Conservation (phyloP, 768 basidiomycete genomes). For the Suillus sp. region DNA sequence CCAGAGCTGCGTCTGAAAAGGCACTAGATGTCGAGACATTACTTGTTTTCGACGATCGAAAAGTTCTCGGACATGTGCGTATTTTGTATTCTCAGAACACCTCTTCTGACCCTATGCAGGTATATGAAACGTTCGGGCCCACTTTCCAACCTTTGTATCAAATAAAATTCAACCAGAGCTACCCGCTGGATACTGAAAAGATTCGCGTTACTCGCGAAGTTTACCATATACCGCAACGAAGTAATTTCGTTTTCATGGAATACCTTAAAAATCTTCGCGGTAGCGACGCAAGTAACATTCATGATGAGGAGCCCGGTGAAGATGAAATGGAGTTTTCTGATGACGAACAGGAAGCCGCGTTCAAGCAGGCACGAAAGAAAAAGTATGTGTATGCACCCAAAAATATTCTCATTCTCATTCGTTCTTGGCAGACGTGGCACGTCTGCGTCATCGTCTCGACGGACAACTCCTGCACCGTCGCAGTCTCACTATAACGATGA, state of each 20-base stretch:
- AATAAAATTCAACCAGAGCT: slow-evolving; percentile 71
- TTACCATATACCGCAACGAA: slow-evolving; percentile 80
- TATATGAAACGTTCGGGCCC: slow-evolving; percentile 96
- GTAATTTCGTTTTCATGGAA: slow-evolving; percentile 81
- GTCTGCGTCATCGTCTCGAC: slow-evolving; percentile 56
- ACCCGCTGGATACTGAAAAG: slow-evolving; percentile 60
- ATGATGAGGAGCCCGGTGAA: slow-evolving; percentile 92
- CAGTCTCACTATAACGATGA: slow-evolving; percentile 56
- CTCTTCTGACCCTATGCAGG: slow-evolving; percentile 43
- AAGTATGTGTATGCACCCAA: slow-evolving; percentile 44
- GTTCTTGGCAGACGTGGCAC: slow-evolving; percentile 48
- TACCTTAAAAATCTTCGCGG: slow-evolving; percentile 75
- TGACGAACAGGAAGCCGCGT: slow-evolving; percentile 85
- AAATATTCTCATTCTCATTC: slow-evolving; percentile 11
- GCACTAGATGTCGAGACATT: slow-evolving; percentile 89
- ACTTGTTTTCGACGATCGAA: slow-evolving; percentile 86
- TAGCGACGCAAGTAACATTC: slow-evolving; percentile 91
- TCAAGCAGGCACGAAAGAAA: slow-evolving; percentile 60
- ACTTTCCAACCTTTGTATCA: slow-evolving; percentile 89
- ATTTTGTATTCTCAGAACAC: slow-evolving; percentile 6
- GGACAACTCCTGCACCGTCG: slow-evolving; percentile 55
- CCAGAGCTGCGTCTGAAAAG: slow-evolving; percentile 52
- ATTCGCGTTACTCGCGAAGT: slow-evolving; percentile 62
- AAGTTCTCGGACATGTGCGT: slow-evolving; percentile 88
- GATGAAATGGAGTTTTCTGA: slow-evolving; percentile 94